Evolutionary conservation across 2,329 filamentous ascomycete species (phyloP), one percentile per base, ranked within the genome.

Genomic region (Dichotomopilus funicola): DNA sequence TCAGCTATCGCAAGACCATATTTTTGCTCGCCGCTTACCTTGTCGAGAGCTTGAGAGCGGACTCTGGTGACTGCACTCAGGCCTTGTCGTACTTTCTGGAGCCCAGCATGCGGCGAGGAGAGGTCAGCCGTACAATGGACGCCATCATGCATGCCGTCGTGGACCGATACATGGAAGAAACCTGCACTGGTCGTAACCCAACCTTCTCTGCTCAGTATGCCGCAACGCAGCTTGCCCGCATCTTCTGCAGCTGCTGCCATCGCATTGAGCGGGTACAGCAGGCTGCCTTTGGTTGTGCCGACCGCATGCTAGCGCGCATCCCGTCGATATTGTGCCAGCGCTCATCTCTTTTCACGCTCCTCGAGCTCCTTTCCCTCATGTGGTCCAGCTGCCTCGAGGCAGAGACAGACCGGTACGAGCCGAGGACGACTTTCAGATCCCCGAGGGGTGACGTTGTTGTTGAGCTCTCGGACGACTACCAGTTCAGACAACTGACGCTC

Each of bases 1-100:
- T 99, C 51, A 92, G 86, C 70, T 96, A 99, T 68, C 85, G 91
- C 27, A 94, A 96, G 69, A 83, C 88, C 31, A 89, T 97, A 47
- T 99, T 97, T 66, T 74, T 99, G 11, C 94, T 95, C 65, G 87
- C 95, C 3, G 88, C 91, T 1, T 87, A 95, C 63, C 76, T 97
- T 1, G 86, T 99, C 5, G 95, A 97, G 69, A 92, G 84, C 57
- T 76, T 99, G 33, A 85, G 95, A 57, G 91, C 91, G 19, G 85
- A 88, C 55, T 82, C 88, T 6, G 94, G 94, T 8, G 88, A 96
- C 67, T 97, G 91, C 69, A 95, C 90, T 31, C 90, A 91, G 66
- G 86, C 91, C 4, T 75, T 97, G 44, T 87, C 85, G 0, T 99
- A 99, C 71, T 99, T 97, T 71, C 76, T 95, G n/a, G 94, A 99